Percentiles rank a stretch among this genome's conserved stretches.
Evolutionary conservation across 441 rosid genomes (phyloP).

Genomic region (Bruguiera hainesii): DNA sequence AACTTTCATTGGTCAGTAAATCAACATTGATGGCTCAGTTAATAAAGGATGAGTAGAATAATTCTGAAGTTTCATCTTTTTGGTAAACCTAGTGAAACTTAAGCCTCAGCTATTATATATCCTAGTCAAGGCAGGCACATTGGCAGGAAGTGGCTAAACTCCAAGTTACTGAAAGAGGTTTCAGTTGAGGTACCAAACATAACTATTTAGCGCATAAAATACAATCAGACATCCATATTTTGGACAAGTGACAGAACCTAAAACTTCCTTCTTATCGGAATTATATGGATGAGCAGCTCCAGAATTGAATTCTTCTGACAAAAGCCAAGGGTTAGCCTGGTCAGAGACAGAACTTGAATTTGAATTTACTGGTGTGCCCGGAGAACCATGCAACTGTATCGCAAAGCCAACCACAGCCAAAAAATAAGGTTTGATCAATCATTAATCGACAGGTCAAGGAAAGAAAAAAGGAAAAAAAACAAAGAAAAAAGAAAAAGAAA

Average conservation of each 20-base stretch:
- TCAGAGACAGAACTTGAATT: conserved; percentile 80
- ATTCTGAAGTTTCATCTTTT: background rate
- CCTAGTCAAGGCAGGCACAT: background rate
- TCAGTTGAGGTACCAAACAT: background rate
- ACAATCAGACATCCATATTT: conserved; percentile 7
- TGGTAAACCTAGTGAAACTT: conserved; percentile 6
- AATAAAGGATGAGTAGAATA: background rate
- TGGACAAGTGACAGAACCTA: conserved; percentile 27
- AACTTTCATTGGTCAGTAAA: background rate
- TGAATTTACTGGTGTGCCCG: conserved; percentile 81
- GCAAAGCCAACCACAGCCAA: conserved; percentile 18
- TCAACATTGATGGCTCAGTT: background rate
- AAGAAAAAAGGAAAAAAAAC: background rate
- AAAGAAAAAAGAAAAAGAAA: background rate
- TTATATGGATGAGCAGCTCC: conserved; percentile 39
- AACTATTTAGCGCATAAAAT: background rate
- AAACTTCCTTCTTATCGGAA: conserved; percentile 31
- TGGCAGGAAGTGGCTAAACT: background rate
- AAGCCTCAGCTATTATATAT: conserved; percentile 3
- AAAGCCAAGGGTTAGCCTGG: conserved; percentile 45
- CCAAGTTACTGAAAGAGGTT: conserved; percentile 1
- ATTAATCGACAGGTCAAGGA: background rate
- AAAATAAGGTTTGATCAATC: conserved; percentile 12
- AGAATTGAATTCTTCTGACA: conserved; percentile 76
- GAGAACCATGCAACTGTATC: conserved; percentile 62